phyloP scores from a whole-genome alignment of 768 basidiomycete species.

The Termitomyces sp. region DNA sequence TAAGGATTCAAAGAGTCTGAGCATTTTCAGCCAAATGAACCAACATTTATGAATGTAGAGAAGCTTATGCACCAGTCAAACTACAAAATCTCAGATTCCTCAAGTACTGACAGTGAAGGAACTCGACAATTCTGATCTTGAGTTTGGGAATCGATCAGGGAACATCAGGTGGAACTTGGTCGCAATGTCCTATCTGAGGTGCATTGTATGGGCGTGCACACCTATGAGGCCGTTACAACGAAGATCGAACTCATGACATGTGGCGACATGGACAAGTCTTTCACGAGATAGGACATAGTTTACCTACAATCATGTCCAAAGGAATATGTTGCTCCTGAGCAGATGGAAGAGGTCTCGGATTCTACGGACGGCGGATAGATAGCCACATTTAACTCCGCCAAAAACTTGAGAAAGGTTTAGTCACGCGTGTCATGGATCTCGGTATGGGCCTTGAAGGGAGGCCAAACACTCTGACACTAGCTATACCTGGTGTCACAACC shows the following conservation, averaged over 20 bases:
- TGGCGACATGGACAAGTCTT: slow-evolving; percentile 32
- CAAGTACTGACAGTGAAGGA: slow-evolving; percentile 33
- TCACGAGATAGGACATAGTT: slow-evolving; percentile 37
- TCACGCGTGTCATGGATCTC: slow-evolving; percentile 12
- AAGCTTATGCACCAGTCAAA: background rate
- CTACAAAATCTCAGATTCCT: background rate
- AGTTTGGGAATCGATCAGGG: slow-evolving; percentile 37
- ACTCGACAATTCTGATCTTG: slow-evolving; percentile 41
- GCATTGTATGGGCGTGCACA: slow-evolving; percentile 35
- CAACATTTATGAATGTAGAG: background rate
- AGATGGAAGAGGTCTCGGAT: slow-evolving; percentile 22
- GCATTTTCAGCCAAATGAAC: background rate
- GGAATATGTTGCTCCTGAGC: slow-evolving; percentile 22
- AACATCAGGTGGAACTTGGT: slow-evolving; percentile 35
- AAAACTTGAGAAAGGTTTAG: slow-evolving; percentile 27
- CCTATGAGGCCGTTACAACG: slow-evolving; percentile 44
- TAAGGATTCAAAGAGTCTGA: background rate
- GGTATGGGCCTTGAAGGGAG: slow-evolving; percentile 32
- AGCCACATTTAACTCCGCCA: slow-evolving; percentile 32
- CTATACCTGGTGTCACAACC: slow-evolving; percentile 29
- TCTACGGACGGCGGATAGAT: slow-evolving; percentile 30
- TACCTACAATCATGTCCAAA: slow-evolving; percentile 35
- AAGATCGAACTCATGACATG: slow-evolving; percentile 24
- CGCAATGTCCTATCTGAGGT: slow-evolving; percentile 30
- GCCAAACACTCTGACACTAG: slow-evolving; percentile 28